Percentiles rank a stretch among this genome's conserved stretches.
phyloP scores from a whole-genome alignment of 306 rosid species.

The Macrotyloma uniflorum region DNA sequence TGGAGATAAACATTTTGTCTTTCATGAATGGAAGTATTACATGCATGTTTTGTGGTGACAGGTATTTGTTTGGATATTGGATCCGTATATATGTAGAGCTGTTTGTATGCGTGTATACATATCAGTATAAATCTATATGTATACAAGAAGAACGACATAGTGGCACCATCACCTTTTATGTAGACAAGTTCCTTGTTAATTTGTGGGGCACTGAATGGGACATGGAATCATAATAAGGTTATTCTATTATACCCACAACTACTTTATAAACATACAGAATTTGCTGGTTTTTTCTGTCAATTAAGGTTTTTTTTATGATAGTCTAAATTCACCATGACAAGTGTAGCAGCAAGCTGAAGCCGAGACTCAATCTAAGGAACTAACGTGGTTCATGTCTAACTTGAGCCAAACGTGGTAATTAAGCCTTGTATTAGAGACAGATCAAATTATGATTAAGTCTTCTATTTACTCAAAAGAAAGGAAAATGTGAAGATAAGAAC shows the following conservation, averaged over 20 bases:
- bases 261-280: too few relatives aligned
- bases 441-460: too few relatives aligned
- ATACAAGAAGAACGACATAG: conserved; percentile 1
- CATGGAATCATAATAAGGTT: background rate
- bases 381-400: too few relatives aligned
- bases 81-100: conserved; percentile 4
- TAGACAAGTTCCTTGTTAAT: background rate
- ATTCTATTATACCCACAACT: background rate
- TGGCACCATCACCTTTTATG: conserved; percentile 27
- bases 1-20: conserved; percentile 67
- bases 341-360: too few relatives aligned
- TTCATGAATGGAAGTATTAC: conserved; percentile 35
- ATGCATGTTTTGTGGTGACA: conserved; percentile 48
- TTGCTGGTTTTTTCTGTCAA: too few relatives aligned
- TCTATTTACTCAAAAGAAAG: too few relatives aligned
- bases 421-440: too few relatives aligned
- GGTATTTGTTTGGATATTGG: conserved; percentile 41
- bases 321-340: too few relatives aligned
- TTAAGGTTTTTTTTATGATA: too few relatives aligned
- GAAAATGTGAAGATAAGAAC: too few relatives aligned
- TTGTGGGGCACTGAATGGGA: conserved; percentile 3
- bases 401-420: too few relatives aligned
- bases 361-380: too few relatives aligned
- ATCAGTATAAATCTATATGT: conserved; percentile 17
- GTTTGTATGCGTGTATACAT: background rate